A percentile compares a stretch with the other conserved stretches of the same genome.
Evolutionary conservation across 768 basidiomycete genomes (phyloP).

Genomic region (Trametes cinnabarina): DNA sequence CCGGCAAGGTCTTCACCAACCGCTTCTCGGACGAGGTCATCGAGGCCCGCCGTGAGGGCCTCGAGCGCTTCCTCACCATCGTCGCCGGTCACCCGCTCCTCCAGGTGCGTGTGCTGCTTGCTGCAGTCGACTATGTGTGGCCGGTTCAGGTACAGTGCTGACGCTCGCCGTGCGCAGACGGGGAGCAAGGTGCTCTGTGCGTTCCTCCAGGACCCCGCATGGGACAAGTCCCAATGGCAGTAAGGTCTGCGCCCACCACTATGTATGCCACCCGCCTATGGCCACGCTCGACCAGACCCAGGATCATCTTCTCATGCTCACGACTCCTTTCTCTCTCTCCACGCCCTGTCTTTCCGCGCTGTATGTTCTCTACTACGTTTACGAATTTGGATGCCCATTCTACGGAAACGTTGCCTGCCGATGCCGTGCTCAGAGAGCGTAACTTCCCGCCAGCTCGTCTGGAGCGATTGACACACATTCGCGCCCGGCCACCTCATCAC

Average conservation of each 20-base stretch:
- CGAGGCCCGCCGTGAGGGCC: slow-evolving; percentile 84
- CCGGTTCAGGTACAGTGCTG: neutral
- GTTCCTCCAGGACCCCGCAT: slow-evolving; percentile 91
- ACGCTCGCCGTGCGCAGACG: slow-evolving; percentile 49
- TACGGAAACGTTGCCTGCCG: neutral
- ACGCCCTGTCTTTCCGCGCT: slow-evolving; percentile 17
- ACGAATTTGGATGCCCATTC: neutral
- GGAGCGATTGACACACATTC: too few relatives aligned
- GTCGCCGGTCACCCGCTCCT: slow-evolving; percentile 96
- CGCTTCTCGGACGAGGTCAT: slow-evolving; percentile 98
- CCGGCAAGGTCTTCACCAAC: slow-evolving; percentile 98
- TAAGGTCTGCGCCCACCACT: slow-evolving; percentile 36
- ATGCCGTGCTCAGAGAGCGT: too few relatives aligned
- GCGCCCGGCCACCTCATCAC: neutral
- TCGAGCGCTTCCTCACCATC: slow-evolving; percentile 92
- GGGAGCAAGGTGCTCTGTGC: slow-evolving; percentile 96
- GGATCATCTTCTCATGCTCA: slow-evolving; percentile 34
- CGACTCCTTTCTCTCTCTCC: slow-evolving; percentile 20
- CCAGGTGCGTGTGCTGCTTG: slow-evolving; percentile 57
- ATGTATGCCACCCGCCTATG: neutral
- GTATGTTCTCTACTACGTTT: slow-evolving; percentile 8
- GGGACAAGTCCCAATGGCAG: slow-evolving; percentile 82
- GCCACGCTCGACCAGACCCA: neutral
- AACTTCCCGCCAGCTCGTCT: too few relatives aligned
- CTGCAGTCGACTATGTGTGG: neutral